Evolutionary conservation across 345 rosid genomes (phyloP).

Genomic region (Salix purpurea): DNA sequence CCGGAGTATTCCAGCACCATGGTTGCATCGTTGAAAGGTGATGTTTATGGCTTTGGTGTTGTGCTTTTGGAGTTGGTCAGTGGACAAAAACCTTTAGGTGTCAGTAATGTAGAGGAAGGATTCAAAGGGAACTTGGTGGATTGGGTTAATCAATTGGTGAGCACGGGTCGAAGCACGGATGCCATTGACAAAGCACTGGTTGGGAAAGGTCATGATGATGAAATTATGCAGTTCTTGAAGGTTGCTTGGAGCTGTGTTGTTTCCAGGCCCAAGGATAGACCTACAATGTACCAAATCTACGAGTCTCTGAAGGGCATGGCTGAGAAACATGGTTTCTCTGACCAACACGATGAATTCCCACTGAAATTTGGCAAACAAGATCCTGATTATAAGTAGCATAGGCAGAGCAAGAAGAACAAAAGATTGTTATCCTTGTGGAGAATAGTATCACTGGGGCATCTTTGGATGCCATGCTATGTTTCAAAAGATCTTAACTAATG

Average conservation of each 20-base stretch:
- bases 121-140: conserved; percentile 69
- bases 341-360: conserved; percentile 66
- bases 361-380: conserved; percentile 53
- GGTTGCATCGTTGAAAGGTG: conserved; percentile 70
- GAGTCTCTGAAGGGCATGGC: conserved; percentile 57
- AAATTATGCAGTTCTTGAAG: conserved; percentile 60
- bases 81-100: conserved; percentile 54
- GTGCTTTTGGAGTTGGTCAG: conserved; percentile 75
- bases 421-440: background rate
- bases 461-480: background rate
- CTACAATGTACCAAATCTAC: conserved; percentile 71
- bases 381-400: conserved; percentile 16
- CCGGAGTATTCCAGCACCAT: conserved; percentile 70
- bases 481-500: background rate
- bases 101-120: conserved; percentile 40
- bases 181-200: conserved; percentile 44
- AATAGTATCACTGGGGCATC: background rate
- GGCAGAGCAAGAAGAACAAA: background rate
- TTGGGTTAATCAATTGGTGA: conserved; percentile 58
- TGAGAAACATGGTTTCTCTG: conserved; percentile 45
- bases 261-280: conserved; percentile 66
- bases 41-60: conserved; percentile 80
- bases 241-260: conserved; percentile 57
- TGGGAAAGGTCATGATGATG: conserved; percentile 57
- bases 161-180: conserved; percentile 43